Conservation (phyloP, 2,329 filamentous ascomycete species). For the Sclerotinia borealis region DNA sequence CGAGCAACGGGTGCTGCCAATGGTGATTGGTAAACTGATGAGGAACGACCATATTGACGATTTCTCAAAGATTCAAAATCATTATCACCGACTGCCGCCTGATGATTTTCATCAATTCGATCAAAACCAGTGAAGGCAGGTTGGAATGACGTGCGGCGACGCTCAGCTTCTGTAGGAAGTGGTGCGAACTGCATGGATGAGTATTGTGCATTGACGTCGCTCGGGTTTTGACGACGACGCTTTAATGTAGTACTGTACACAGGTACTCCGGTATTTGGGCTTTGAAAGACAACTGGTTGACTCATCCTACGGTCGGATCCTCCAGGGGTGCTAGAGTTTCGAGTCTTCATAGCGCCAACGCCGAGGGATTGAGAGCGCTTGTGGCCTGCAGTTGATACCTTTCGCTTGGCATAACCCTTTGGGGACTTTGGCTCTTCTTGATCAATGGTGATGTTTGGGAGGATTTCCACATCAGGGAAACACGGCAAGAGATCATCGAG, state of each 20-base stretch:
- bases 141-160: background rate
- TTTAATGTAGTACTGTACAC: conserved; percentile 17
- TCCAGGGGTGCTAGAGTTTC: conserved; percentile 7
- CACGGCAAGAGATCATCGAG: conserved; percentile 31
- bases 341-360: conserved; percentile 7
- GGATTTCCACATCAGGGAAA: conserved; percentile 38
- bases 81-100: background rate
- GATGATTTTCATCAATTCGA: conserved; percentile 8
- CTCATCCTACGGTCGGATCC: conserved; percentile 19
- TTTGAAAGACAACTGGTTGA: conserved; percentile 9
- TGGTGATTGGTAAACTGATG: conserved; percentile 18
- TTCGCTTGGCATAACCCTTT: conserved; percentile 27
- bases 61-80: background rate
- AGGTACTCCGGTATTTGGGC: conserved; percentile 12
- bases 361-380: conserved; percentile 32
- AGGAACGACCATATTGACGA: conserved; percentile 14
- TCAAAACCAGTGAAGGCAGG: conserved; percentile 1
- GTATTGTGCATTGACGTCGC: conserved; percentile 4
- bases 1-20: conserved; percentile 21
- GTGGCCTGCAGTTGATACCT: conserved; percentile 18
- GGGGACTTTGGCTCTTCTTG: conserved; percentile 28
- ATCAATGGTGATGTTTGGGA: conserved; percentile 34
- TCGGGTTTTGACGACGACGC: conserved; percentile 19
- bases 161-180: background rate
- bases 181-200: background rate